A percentile compares a stretch with the other conserved stretches of the same genome.
Evolutionary conservation across 768 basidiomycete genomes (phyloP).

Genomic region (Tulasnella sp.): DNA sequence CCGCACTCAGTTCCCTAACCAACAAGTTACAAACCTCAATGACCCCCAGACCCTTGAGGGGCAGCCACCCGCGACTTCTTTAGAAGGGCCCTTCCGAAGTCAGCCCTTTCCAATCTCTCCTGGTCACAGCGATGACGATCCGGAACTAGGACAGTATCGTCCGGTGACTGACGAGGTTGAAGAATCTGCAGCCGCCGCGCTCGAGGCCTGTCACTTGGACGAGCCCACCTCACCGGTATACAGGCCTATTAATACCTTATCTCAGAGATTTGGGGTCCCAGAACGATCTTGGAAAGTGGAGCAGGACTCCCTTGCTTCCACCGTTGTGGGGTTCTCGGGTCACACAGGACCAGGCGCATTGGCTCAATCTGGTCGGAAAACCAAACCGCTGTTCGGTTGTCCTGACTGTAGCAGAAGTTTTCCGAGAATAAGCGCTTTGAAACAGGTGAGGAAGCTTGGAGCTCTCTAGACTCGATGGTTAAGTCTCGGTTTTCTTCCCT

Average conservation of each 20-base stretch:
- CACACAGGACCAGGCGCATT: not conserved
- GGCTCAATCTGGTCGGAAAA: not conserved
- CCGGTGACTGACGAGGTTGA: not conserved
- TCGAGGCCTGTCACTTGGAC: not conserved
- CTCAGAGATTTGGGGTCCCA: not conserved
- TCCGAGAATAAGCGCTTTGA: constrained; percentile 21
- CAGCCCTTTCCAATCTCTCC: not conserved
- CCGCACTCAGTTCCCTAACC: not conserved
- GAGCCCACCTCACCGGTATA: not conserved
- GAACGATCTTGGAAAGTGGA: not conserved
- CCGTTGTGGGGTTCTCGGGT: not conserved
- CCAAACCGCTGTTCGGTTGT: not conserved
- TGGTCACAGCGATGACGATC: not conserved
- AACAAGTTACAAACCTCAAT: not conserved
- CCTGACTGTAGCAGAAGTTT: not conserved
- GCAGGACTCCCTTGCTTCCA: not conserved
- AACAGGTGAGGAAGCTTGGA: not conserved
- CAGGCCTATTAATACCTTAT: not conserved
- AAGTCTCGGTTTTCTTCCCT: not conserved
- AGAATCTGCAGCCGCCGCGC: not conserved
- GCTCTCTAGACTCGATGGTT: not conserved
- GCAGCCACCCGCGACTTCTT: not conserved
- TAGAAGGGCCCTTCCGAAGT: not conserved
- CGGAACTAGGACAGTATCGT: not conserved
- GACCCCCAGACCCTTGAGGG: not conserved